These are phyloP conservation scores for Haberlea rhodopensis DNA, from an alignment of 257 asterid species.

Conservation along the genomic window DNA sequence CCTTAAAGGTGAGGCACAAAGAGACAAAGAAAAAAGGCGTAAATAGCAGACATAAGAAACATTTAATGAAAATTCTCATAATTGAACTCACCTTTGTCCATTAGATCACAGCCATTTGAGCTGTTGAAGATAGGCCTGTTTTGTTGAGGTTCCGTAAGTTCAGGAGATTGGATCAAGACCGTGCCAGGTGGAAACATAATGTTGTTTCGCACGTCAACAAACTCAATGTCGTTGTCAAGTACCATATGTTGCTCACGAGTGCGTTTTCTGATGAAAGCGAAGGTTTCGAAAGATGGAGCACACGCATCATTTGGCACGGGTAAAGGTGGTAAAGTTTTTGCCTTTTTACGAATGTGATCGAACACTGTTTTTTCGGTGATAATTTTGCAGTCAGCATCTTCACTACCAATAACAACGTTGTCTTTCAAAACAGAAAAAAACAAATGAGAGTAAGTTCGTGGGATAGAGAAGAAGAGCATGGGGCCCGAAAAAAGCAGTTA, in stretches of 20 bases:
- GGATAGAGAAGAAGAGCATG: constrained; percentile 25
- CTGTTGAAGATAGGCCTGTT: constrained; percentile 27
- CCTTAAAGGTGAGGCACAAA: constrained; percentile 22
- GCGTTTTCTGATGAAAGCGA: constrained; percentile 72
- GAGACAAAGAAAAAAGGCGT: neutral
- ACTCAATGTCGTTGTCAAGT: constrained; percentile 41
- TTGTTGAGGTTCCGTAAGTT: constrained; percentile 29
- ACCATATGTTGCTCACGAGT: constrained; percentile 61
- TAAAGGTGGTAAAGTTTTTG: constrained; percentile 62
- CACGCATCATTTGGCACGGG: constrained; percentile 37
- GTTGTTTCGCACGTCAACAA: constrained; percentile 36
- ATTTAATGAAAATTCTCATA: constrained; percentile 2
- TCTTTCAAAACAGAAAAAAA: constrained; percentile 39
- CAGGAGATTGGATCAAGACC: constrained; percentile 28
- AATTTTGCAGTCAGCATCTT: constrained; percentile 75
- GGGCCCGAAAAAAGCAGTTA: constrained; percentile 20
- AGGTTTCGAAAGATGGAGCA: constrained; percentile 66
- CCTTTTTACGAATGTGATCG: constrained; percentile 77
- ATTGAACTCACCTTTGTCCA: constrained; percentile 43
- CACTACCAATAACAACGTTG: constrained; percentile 37
- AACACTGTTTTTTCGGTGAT: constrained; percentile 67
- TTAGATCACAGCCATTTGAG: constrained; percentile 26
- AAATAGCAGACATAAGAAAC: neutral
- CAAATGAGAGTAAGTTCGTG: constrained; percentile 23
- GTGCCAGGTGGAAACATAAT: constrained; percentile 29